These are phyloP conservation scores for Silene coronaria DNA, from an alignment of 179 eudicot genomes.

Conservation along the genomic window DNA sequence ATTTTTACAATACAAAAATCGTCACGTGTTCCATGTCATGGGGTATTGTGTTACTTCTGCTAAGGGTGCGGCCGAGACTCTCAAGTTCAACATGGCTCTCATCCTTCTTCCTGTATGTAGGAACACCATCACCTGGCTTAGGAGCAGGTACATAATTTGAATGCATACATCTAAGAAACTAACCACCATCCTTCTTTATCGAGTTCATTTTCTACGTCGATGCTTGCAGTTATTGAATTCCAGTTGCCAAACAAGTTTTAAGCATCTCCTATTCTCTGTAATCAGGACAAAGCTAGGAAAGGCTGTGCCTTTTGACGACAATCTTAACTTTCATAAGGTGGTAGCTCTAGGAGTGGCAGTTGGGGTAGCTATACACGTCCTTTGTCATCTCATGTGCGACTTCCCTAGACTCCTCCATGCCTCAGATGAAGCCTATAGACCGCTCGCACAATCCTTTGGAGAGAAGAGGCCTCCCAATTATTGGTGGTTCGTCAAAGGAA, in stretches of 20 bases:
- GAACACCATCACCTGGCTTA: constrained; percentile 48
- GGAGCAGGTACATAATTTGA: constrained; percentile 22
- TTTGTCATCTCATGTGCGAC: constrained; percentile 45
- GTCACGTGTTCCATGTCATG: constrained; percentile 46
- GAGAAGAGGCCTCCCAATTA: constrained; percentile 31
- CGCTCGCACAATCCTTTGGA: constrained; percentile 33
- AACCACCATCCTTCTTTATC: too few species aligned
- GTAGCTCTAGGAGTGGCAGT: constrained; percentile 38
- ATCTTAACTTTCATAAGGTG: constrained; percentile 56
- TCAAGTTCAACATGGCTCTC: constrained; percentile 57
- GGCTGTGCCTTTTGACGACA: constrained; percentile 49
- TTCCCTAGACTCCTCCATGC: constrained; percentile 48
- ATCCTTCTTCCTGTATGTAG: constrained; percentile 55
- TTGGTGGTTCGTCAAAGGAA: constrained; percentile 55
- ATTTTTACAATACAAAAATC: constrained; percentile 44
- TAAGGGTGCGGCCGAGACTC: constrained; percentile 54
- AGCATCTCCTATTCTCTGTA: too few species aligned
- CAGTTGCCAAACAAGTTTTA: too few species aligned
- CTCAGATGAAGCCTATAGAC: constrained; percentile 30
- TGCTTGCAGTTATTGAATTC: too few species aligned
- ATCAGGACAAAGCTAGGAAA: constrained; percentile 43
- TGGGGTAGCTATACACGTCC: constrained; percentile 39
- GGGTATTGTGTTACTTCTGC: constrained; percentile 50
- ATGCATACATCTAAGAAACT: too few species aligned
- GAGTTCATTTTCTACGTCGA: too few species aligned